Conservation (phyloP, 2,329 filamentous ascomycete genomes). For the Cyphellophora attinorum region DNA sequence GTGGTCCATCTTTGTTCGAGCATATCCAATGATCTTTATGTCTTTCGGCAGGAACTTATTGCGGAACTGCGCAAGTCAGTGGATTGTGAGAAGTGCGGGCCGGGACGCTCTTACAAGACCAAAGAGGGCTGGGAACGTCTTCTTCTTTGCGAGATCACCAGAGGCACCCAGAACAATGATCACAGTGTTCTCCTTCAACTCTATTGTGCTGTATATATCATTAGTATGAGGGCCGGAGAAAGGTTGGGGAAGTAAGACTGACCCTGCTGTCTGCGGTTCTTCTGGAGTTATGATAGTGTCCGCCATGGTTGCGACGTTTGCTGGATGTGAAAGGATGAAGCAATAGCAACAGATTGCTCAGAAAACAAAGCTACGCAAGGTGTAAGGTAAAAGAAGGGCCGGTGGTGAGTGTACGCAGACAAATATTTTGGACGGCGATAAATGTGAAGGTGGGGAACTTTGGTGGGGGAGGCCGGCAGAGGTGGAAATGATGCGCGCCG, state of each 20-base stretch:
- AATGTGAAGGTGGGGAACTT: too few relatives aligned
- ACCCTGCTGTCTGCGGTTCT: conserved; percentile 42
- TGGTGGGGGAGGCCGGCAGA: too few relatives aligned
- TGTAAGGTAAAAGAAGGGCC: too few relatives aligned
- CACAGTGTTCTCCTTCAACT: conserved; percentile 97
- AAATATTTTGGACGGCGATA: too few relatives aligned
- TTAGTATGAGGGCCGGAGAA: conserved; percentile 24
- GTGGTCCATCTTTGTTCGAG: conserved; percentile 98
- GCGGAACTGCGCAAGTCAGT: conserved; percentile 58
- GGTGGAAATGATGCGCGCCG: too few relatives aligned
- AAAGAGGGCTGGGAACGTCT: conserved; percentile 98
- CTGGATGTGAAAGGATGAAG: too few relatives aligned
- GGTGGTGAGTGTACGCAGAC: too few relatives aligned
- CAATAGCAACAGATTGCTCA: too few relatives aligned
- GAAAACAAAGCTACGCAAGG: too few relatives aligned
- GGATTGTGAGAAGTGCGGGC: conserved; percentile 13
- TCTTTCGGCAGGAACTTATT: conserved; percentile 98
- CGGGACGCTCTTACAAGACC: conserved; percentile 65
- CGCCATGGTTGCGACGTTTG: conserved; percentile 36
- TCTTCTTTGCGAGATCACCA: conserved; percentile 98
- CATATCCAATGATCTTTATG: conserved; percentile 96
- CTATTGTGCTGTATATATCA: conserved; percentile 56
- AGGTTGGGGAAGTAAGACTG: conserved; percentile 24
- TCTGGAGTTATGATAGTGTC: conserved; percentile 42
- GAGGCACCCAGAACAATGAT: conserved; percentile 96